These are phyloP conservation scores for Oehlia diaphana DNA, from an alignment of 192 early-diverging fungal genomes.

Conservation along the genomic window DNA sequence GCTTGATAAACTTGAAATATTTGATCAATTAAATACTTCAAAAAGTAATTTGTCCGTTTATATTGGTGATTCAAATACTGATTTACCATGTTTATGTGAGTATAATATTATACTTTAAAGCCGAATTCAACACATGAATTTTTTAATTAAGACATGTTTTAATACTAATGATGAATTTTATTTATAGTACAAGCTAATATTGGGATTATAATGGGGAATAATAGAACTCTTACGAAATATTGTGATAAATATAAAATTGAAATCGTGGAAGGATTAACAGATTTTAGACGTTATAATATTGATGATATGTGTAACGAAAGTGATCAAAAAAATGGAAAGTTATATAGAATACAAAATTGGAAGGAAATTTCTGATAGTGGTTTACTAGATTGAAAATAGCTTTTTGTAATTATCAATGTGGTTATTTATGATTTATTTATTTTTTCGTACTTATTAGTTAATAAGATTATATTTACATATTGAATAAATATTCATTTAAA, in stretches of 20 bases:
- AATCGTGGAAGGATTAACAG: constrained; percentile 13
- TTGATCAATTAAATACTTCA: constrained; percentile 7
- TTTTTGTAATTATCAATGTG: no score
- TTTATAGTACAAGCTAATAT: constrained; percentile 23
- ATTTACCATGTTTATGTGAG: constrained; percentile 30
- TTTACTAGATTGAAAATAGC: background rate
- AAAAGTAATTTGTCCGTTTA: constrained; percentile 14
- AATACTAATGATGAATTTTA: background rate
- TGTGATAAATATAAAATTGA: constrained; percentile 26
- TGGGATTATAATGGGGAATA: constrained; percentile 31
- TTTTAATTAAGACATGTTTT: background rate
- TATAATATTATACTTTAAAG: background rate
- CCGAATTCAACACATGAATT: background rate
- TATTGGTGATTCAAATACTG: constrained; percentile 30
- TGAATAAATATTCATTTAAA: background rate
- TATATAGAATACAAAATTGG: constrained; percentile 24
- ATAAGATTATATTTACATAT: no score
- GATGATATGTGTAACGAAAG: background rate
- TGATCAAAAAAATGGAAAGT: background rate
- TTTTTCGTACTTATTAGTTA: no score
- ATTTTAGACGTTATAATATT: no score
- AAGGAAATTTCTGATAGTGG: constrained; percentile 17
- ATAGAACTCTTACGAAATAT: constrained; percentile 9
- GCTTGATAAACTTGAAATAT: constrained; percentile 25
- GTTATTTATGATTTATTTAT: no score